phyloP scores from a whole-genome alignment of 495 filamentous ascomycete genomes.

The Tuber calosporum region DNA sequence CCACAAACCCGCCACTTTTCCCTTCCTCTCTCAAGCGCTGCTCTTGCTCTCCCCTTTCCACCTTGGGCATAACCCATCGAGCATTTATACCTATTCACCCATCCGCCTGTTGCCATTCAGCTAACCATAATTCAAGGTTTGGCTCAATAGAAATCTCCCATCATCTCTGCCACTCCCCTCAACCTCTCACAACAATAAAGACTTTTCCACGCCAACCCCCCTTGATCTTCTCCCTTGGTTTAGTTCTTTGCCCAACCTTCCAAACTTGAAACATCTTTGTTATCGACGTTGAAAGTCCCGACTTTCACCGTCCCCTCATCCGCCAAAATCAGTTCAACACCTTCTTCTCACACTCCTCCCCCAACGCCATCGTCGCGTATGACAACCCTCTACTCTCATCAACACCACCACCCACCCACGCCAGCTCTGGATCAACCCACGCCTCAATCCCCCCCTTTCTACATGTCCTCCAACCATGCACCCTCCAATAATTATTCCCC shows the following conservation, averaged over 20 bases:
- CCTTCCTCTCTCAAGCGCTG: not conserved
- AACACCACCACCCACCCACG: conserved; percentile 36
- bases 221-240: not conserved
- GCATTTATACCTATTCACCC: not conserved
- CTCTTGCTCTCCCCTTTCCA: not conserved
- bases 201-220: conserved; percentile 22
- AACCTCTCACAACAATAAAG: not conserved
- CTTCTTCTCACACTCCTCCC: conserved; percentile 38
- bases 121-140: conserved; percentile 10
- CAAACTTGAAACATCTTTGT: conserved; percentile 16
- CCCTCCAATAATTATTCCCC: conserved; percentile 41
- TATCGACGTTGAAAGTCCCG: conserved; percentile 40
- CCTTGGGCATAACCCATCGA: not conserved
- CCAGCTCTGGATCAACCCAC: conserved; percentile 40
- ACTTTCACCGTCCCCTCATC: conserved; percentile 35
- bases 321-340: conserved; percentile 41
- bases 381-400: conserved; percentile 41
- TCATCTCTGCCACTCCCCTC: not conserved
- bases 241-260: not conserved
- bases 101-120: conserved; percentile 17
- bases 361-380: conserved; percentile 43
- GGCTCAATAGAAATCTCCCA: not conserved
- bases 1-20: conserved; percentile 8
- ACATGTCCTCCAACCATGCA: conserved; percentile 41
- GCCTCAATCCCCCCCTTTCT: conserved; percentile 38